Percentiles rank a stretch among this genome's conserved stretches.
phyloP scores from a whole-genome alignment of 1,139 yeast species.

The Arxiozyma telluris region DNA sequence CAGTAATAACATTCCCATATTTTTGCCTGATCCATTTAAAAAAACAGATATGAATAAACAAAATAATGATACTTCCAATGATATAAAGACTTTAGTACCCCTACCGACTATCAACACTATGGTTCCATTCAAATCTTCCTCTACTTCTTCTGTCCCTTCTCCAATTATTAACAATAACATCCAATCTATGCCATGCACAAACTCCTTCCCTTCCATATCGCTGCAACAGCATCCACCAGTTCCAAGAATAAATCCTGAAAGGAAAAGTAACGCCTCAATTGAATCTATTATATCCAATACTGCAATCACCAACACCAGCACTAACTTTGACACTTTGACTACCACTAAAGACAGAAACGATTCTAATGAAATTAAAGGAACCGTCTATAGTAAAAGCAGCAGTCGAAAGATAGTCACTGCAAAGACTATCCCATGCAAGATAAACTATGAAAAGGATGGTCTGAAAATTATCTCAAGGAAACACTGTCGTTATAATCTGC shows the following conservation, averaged over 20 bases:
- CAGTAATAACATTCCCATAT: background rate
- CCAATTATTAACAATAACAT: too few species aligned
- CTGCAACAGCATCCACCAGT: too few species aligned
- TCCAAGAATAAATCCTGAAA: too few species aligned
- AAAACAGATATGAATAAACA: background rate
- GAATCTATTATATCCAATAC: too few species aligned
- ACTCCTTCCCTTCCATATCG: background rate
- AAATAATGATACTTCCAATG: background rate
- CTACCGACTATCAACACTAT: background rate
- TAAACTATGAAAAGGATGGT: conserved; percentile 1
- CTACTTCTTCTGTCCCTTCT: background rate
- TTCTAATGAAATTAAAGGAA: background rate
- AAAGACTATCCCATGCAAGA: conserved; percentile 1
- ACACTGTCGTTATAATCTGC: conserved; percentile 58
- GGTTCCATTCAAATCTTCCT: background rate
- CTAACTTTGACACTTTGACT: background rate
- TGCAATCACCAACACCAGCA: too few species aligned
- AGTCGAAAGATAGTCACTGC: background rate
- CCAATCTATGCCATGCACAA: too few species aligned
- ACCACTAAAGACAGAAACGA: background rate
- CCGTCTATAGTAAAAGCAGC: background rate
- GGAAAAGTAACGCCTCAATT: too few species aligned
- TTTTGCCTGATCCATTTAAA: background rate
- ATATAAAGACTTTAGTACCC: background rate
- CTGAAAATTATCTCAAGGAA: conserved; percentile 6